Conservation (phyloP, 2,329 filamentous ascomycete species). For the Tolypocladium inflatum region DNA sequence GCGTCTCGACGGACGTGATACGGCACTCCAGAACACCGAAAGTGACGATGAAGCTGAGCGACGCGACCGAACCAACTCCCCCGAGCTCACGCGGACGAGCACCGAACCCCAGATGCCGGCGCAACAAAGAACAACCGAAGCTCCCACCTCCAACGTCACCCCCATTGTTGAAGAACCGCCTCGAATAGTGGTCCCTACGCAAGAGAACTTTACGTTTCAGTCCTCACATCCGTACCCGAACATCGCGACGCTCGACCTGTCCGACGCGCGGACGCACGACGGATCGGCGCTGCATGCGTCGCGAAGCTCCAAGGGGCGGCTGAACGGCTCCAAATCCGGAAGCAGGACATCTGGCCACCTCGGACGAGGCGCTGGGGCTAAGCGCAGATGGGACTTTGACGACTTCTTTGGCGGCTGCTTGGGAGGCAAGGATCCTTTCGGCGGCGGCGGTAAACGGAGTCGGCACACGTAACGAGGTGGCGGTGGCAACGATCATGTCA, state of each 20-base stretch:
- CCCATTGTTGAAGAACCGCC: slow-evolving; percentile 18
- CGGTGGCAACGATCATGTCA: slow-evolving; percentile 6
- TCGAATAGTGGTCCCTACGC: slow-evolving; percentile 41
- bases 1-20: slow-evolving; percentile 54
- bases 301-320: slow-evolving; percentile 17
- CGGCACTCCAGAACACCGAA: slow-evolving; percentile 43
- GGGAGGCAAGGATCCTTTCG: slow-evolving; percentile 51
- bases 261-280: slow-evolving; percentile 38
- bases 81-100: slow-evolving; percentile 42
- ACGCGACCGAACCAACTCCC: slow-evolving; percentile 48
- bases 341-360: slow-evolving; percentile 31
- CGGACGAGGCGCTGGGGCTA: slow-evolving; percentile 58
- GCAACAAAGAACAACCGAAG: slow-evolving; percentile 13
- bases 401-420: slow-evolving; percentile 67
- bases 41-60: slow-evolving; percentile 64
- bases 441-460: slow-evolving; percentile 38
- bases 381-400: slow-evolving; percentile 62
- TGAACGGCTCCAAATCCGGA: slow-evolving; percentile 14
- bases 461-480: slow-evolving; percentile 29
- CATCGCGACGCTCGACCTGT: slow-evolving; percentile 51
- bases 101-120: slow-evolving; percentile 25
- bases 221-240: slow-evolving; percentile 52
- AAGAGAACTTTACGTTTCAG: slow-evolving; percentile 61
- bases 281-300: slow-evolving; percentile 15
- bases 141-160: slow-evolving; percentile 14